Percentiles rank a stretch among this genome's conserved stretches.
Evolutionary conservation across 176 grass and related monocot genomes (phyloP).

Genomic region (Neostapfia colusana): DNA sequence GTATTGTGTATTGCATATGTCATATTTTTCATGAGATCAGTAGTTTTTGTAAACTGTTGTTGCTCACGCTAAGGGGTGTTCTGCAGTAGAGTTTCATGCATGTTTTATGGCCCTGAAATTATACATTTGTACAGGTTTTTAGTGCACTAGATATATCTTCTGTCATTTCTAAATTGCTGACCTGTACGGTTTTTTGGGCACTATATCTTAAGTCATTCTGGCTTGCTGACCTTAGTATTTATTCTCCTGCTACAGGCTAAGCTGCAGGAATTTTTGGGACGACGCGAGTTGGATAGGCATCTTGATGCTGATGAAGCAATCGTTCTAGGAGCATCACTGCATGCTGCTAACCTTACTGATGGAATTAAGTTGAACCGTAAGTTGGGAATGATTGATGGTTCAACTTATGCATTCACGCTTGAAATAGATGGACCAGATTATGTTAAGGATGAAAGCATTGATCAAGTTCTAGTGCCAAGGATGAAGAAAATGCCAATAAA

Average conservation of each 20-base stretch:
- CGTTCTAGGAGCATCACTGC: constrained; percentile 91
- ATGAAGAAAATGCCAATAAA: constrained; percentile 99
- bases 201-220: background rate
- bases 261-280: constrained; percentile 87
- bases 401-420: constrained; percentile 82
- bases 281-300: constrained; percentile 78
- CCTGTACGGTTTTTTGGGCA: background rate
- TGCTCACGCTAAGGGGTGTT: background rate
- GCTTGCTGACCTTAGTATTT: background rate
- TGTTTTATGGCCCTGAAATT: background rate
- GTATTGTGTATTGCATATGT: background rate
- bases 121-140: background rate
- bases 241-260: constrained; percentile 66
- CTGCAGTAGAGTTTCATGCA: background rate
- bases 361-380: constrained; percentile 99
- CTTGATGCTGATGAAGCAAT: constrained; percentile 99
- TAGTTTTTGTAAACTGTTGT: background rate
- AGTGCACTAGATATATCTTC: background rate
- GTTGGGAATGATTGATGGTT: constrained; percentile 95
- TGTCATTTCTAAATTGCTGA: background rate
- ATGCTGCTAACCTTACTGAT: constrained; percentile 97
- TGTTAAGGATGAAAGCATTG: constrained; percentile 74
- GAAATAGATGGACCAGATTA: constrained; percentile 72
- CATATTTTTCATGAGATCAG: constrained; percentile 4
- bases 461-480: constrained; percentile 72